These are phyloP conservation scores for Puccinia triticina DNA, from an alignment of 1,284 basidiomycete genomes.

Conservation along the genomic window DNA sequence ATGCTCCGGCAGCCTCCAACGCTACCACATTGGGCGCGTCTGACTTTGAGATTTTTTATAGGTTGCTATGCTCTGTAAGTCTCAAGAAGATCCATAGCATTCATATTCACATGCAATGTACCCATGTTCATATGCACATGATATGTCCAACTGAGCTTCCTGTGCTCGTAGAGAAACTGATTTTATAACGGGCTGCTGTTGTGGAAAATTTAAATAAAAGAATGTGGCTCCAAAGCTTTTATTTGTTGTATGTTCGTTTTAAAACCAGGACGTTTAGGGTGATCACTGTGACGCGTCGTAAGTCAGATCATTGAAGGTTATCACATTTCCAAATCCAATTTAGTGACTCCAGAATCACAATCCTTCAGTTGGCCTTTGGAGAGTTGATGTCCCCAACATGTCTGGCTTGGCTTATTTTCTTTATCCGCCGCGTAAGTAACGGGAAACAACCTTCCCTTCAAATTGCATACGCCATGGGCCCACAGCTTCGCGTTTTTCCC, in stretches of 20 bases:
- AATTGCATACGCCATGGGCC: background rate
- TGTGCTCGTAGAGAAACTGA: background rate
- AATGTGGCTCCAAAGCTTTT: constrained; percentile 45
- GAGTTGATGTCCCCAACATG: constrained; percentile 42
- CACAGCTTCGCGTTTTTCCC: background rate
- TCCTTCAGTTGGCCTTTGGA: constrained; percentile 34
- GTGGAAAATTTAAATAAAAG: background rate
- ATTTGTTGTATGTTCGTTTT: constrained; percentile 40
- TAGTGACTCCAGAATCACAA: background rate
- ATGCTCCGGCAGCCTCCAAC: constrained; percentile 9
- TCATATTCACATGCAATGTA: background rate
- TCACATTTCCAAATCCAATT: background rate
- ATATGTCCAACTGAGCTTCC: background rate
- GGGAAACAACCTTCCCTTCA: background rate
- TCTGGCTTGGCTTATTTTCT: constrained; percentile 35
- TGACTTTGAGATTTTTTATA: constrained; percentile 18
- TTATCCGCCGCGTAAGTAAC: constrained; percentile 28
- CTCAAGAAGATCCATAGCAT: background rate
- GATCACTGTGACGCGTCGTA: constrained; percentile 31
- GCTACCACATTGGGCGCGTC: constrained; percentile 33
- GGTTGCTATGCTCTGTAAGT: constrained; percentile 35
- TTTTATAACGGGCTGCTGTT: background rate
- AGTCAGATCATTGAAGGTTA: background rate
- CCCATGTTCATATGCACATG: background rate
- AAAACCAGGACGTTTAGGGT: constrained; percentile 35